Conservation (phyloP, 331 rosid genomes). For the Saraca asoca region DNA sequence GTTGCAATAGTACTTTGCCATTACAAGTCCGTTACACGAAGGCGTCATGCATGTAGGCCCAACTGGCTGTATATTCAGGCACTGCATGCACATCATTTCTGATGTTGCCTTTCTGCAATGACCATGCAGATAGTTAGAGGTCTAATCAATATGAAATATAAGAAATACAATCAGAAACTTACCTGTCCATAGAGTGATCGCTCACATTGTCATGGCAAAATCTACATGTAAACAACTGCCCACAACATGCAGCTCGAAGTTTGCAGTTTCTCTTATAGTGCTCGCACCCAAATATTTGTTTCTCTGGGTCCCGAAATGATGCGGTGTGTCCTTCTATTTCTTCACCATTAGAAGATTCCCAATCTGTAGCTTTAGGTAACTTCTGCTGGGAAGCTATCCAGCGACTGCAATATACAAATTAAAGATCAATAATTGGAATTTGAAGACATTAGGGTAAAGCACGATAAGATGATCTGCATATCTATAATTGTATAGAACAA, state of each 20-base stretch:
- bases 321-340: conserved; percentile 63
- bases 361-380: conserved; percentile 62
- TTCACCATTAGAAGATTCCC: conserved; percentile 68
- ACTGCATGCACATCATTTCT: conserved; percentile 96
- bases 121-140: conserved; percentile 42
- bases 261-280: conserved; percentile 99
- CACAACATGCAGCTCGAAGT: conserved; percentile 94
- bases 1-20: conserved; percentile 90
- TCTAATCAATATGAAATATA: conserved; percentile 19
- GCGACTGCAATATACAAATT: conserved; percentile 60
- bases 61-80: conserved; percentile 78
- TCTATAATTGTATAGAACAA: conserved; percentile 30
- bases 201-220: conserved; percentile 98
- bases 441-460: conserved; percentile 23
- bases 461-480: conserved; percentile 28
- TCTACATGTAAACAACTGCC: conserved; percentile 88
- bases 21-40: conserved; percentile 77
- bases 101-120: conserved; percentile 78
- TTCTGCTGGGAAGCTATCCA: conserved; percentile 99
- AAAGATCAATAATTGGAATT: conserved; percentile 35
- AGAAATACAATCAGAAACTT: conserved; percentile 30
- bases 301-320: conserved; percentile 68
- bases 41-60: conserved; percentile 83
- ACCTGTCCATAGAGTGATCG: conserved; percentile 99
- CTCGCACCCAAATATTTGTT: conserved; percentile 83